Conservation (phyloP, 257 asterid genomes). For the Salvia miltiorrhiza region DNA sequence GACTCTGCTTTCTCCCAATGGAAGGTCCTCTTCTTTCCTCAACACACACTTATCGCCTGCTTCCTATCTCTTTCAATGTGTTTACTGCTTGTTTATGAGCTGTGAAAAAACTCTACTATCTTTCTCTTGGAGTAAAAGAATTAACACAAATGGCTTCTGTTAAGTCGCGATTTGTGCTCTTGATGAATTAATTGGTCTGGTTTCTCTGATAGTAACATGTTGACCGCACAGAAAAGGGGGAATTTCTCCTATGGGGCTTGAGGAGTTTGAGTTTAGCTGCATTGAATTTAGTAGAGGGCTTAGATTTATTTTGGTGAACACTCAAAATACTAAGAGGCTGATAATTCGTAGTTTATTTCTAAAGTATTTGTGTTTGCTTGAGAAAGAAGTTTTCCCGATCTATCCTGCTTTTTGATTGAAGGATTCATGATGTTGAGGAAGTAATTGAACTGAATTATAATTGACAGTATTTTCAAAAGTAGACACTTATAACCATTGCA, state of each 20-base stretch:
- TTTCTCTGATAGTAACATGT: too few relatives aligned
- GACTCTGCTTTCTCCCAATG: constrained; percentile 82
- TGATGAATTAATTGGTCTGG: too few relatives aligned
- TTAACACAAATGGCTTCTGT: background rate
- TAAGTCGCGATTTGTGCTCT: background rate
- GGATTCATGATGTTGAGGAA: background rate
- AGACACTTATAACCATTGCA: background rate
- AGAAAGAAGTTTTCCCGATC: background rate
- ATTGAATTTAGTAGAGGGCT: too few relatives aligned
- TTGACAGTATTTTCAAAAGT: background rate
- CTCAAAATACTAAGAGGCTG: too few relatives aligned
- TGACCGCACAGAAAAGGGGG: too few relatives aligned
- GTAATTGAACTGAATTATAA: background rate
- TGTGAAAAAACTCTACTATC: background rate
- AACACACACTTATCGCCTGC: background rate
- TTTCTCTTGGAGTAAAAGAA: background rate
- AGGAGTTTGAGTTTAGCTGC: too few relatives aligned
- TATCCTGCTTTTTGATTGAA: background rate
- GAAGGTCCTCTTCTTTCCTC: constrained; percentile 46
- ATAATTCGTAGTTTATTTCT: background rate
- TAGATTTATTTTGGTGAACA: too few relatives aligned
- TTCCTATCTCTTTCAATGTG: background rate
- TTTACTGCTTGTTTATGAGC: background rate
- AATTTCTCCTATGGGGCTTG: too few relatives aligned
- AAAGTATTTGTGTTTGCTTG: background rate